Percentiles rank a stretch among this genome's conserved stretches.
Evolutionary conservation across 495 filamentous ascomycete genomes (phyloP).

Genomic region (Penicillium argentinense): DNA sequence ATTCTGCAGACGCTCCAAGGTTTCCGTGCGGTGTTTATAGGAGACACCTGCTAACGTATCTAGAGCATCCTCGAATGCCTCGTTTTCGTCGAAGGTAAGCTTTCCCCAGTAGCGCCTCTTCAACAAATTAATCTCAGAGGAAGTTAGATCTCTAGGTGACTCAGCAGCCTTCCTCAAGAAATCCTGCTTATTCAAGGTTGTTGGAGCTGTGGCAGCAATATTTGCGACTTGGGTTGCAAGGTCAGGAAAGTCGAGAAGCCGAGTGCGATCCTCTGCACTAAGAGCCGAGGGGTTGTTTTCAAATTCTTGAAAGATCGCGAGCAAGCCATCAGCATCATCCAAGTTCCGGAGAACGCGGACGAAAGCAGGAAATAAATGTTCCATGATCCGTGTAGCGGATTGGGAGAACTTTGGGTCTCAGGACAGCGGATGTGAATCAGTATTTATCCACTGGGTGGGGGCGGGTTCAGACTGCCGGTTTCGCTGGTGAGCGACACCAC

Average conservation of each 20-base stretch:
- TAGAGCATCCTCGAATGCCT: neutral
- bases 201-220: conserved; percentile 1
- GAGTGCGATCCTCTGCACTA: conserved; percentile 1
- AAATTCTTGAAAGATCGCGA: conserved; percentile 3
- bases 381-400: neutral
- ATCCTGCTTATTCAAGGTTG: neutral
- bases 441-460: too few species aligned
- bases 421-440: too few species aligned
- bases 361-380: neutral
- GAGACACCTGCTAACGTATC: neutral
- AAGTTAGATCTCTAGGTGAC: conserved; percentile 3
- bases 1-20: neutral
- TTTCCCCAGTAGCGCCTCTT: conserved; percentile 2
- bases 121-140: neutral
- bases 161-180: conserved; percentile 1
- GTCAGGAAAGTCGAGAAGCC: conserved; percentile 8
- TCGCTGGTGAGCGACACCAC: too few species aligned
- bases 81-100: neutral
- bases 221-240: neutral
- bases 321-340: conserved; percentile 1
- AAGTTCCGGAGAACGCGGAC: neutral
- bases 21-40: neutral
- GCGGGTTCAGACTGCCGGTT: too few species aligned
- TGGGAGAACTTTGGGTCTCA: neutral
- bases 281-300: conserved; percentile 1